Evolutionary conservation across 306 rosid species (phyloP).

Genomic region (Pachyrhizus erosus): DNA sequence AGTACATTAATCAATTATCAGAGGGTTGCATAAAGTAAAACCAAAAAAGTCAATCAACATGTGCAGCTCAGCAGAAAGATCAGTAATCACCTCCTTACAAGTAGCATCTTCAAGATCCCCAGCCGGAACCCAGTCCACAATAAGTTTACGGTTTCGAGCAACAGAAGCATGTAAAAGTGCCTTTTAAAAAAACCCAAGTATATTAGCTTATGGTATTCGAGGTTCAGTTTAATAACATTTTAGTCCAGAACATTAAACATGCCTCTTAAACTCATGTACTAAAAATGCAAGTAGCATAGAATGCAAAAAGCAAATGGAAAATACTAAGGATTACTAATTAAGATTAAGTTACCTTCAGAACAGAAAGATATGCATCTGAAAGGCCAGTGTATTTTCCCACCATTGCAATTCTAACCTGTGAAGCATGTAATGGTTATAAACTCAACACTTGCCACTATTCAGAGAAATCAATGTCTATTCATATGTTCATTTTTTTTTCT

Average conservation of each 20-base stretch:
- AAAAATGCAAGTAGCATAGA: constrained; percentile 4
- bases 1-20: constrained; percentile 37
- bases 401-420: constrained; percentile 92
- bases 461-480: not conserved
- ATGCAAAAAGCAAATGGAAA: constrained; percentile 23
- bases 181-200: constrained; percentile 48
- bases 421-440: constrained; percentile 10
- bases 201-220: constrained; percentile 34
- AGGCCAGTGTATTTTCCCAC: constrained; percentile 97
- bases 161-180: constrained; percentile 90
- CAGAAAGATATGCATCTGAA: constrained; percentile 93
- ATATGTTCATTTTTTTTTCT: not conserved
- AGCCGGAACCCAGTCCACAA: constrained; percentile 86
- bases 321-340: not conserved
- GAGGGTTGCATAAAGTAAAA: not conserved
- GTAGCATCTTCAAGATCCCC: constrained; percentile 79
- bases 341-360: constrained; percentile 65
- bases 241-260: constrained; percentile 1
- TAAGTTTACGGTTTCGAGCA: constrained; percentile 65
- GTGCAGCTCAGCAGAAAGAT: constrained; percentile 15
- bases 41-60: constrained; percentile 12
- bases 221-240: constrained; percentile 8
- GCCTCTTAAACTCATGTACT: not conserved
- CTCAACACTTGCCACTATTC: not conserved
- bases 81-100: constrained; percentile 55